phyloP scores from a whole-genome alignment of 1,284 basidiomycete species.

The Sporisorium iseilematis-ciliati region DNA sequence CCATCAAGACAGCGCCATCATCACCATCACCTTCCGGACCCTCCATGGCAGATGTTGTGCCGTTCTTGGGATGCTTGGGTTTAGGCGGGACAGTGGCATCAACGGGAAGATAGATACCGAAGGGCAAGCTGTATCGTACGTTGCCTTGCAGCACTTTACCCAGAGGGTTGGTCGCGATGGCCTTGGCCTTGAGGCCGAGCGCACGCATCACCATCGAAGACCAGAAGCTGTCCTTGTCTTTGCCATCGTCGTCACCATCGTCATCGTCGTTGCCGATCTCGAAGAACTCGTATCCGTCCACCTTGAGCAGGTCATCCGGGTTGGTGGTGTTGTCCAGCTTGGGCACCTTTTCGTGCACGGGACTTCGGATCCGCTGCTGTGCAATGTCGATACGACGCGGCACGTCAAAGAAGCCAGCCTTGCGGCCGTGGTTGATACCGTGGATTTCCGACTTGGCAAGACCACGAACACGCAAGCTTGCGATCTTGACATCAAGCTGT shows the following conservation, averaged over 20 bases:
- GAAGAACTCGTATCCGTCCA: conserved; percentile 66
- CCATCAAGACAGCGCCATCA: conserved; percentile 53
- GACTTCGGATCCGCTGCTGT: conserved; percentile 48
- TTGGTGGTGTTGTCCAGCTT: conserved; percentile 48
- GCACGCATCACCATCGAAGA: conserved; percentile 43
- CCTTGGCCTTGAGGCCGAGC: conserved; percentile 60
- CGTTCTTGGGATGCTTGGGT: conserved; percentile 33
- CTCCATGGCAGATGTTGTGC: conserved; percentile 7
- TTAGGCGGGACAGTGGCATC: conserved; percentile 18
- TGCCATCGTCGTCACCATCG: conserved; percentile 13
- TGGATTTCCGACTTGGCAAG: conserved; percentile 51
- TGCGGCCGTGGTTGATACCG: conserved; percentile 40
- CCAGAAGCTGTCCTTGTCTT: conserved; percentile 12
- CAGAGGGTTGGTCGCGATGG: conserved; percentile 59
- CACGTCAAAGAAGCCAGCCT: conserved; percentile 51
- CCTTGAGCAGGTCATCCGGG: conserved; percentile 48
- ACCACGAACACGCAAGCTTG: conserved; percentile 53
- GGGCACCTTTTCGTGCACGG: conserved; percentile 51
- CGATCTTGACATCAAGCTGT: conserved; percentile 60
- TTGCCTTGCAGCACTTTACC: conserved; percentile 58
- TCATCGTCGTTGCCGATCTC: conserved; percentile 51
- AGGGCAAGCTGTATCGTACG: conserved; percentile 61
- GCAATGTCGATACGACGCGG: conserved; percentile 54
- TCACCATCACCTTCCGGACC: conserved; percentile 9
- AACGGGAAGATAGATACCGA: conserved; percentile 60